A percentile compares a stretch with the other conserved stretches of the same genome.
phyloP scores from a whole-genome alignment of 208 protist genomes.

The Trypanosoma congolense region DNA sequence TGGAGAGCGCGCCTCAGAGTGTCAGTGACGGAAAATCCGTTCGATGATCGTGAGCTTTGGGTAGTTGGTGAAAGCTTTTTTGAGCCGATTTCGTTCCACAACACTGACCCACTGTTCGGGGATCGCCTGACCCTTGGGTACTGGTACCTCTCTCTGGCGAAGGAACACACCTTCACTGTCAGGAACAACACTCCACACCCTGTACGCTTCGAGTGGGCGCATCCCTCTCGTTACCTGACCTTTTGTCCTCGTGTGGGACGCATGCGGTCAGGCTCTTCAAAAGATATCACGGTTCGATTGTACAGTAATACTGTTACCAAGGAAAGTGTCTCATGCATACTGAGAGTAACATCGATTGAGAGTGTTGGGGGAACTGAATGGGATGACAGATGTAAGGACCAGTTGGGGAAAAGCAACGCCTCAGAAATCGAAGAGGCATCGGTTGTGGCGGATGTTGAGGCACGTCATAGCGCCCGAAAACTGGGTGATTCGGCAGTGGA shows the following conservation, averaged over 20 bases:
- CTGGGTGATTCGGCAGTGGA: constrained; percentile 73
- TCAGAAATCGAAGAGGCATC: constrained; percentile 18
- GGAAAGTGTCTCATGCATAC: constrained; percentile 19
- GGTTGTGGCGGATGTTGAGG: constrained; percentile 15
- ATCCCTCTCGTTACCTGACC: constrained; percentile 8
- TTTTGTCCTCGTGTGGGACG: constrained; percentile 49
- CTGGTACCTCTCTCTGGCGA: constrained; percentile 63
- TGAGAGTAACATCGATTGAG: constrained; percentile 30
- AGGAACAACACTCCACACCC: constrained; percentile 70
- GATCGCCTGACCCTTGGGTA: constrained; percentile 87
- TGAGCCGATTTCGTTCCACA: constrained; percentile 86
- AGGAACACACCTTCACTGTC: constrained; percentile 68
- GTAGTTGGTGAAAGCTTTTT: constrained; percentile 82
- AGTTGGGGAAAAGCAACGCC: neutral
- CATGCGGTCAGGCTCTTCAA: constrained; percentile 42
- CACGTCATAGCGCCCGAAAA: constrained; percentile 61
- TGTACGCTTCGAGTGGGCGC: constrained; percentile 82
- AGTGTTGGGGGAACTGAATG: constrained; percentile 33
- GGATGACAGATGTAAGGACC: constrained; percentile 51
- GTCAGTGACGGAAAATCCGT: constrained; percentile 88
- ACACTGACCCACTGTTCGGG: constrained; percentile 67
- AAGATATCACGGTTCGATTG: constrained; percentile 42
- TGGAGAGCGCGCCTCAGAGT: constrained; percentile 61
- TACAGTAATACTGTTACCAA: constrained; percentile 21
- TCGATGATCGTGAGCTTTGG: constrained; percentile 85